These are phyloP conservation scores for Acanthamoeba healyi DNA, from an alignment of 208 protist species.

Conservation along the genomic window DNA sequence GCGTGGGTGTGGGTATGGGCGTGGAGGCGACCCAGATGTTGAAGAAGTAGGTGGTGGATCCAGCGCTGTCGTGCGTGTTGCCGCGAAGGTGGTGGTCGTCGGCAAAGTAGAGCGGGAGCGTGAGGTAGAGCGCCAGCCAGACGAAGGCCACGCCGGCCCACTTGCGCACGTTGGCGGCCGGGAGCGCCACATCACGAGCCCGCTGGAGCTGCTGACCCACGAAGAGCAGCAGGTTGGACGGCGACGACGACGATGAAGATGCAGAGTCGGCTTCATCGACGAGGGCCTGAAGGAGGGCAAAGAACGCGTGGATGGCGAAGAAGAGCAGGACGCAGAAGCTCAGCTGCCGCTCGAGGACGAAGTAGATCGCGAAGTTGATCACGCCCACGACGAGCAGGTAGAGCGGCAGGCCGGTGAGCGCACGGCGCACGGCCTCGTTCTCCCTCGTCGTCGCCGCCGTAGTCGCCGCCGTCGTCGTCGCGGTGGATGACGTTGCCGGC, in stretches of 20 bases:
- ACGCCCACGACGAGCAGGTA: slow-evolving; percentile 20
- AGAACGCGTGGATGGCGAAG: background rate
- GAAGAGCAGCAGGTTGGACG: background rate
- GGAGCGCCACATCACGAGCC: background rate
- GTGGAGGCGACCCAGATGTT: slow-evolving; percentile 8
- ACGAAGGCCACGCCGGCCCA: slow-evolving; percentile 24
- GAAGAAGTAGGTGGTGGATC: slow-evolving; percentile 25
- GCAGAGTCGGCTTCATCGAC: slow-evolving; percentile 1
- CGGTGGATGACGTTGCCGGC: background rate
- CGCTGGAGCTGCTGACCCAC: slow-evolving; percentile 11
- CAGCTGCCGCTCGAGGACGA: background rate
- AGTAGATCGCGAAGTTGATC: slow-evolving; percentile 46
- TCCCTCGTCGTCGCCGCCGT: background rate
- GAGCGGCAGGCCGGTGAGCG: slow-evolving; percentile 24
- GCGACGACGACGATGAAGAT: background rate
- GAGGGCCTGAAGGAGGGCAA: slow-evolving; percentile 19
- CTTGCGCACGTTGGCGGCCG: slow-evolving; percentile 9
- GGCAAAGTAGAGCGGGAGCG: slow-evolving; percentile 62
- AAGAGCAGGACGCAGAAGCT: slow-evolving; percentile 45
- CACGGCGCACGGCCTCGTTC: slow-evolving; percentile 33
- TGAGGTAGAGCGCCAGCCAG: slow-evolving; percentile 44
- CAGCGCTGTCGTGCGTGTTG: background rate
- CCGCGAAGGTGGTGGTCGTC: background rate
- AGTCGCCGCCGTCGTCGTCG: background rate
- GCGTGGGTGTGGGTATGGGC: background rate